Conservation (phyloP, 495 filamentous ascomycete species). For the Oleoguttula mirabilis region DNA sequence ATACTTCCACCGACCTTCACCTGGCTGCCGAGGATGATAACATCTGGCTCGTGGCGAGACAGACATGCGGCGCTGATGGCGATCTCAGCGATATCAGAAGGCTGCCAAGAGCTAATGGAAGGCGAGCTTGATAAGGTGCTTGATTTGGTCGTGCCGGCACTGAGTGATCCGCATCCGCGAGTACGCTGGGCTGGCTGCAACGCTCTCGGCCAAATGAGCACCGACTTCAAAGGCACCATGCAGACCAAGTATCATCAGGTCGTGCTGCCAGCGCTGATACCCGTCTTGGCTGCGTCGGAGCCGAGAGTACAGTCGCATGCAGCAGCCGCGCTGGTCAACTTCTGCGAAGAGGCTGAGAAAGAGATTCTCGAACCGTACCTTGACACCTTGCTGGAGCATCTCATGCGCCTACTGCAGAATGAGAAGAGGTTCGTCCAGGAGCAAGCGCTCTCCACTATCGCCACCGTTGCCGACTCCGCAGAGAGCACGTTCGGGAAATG, state of each 20-base stretch:
- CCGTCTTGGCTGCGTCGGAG: conserved; percentile 79
- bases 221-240: conserved; percentile 97
- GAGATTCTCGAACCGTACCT: conserved; percentile 86
- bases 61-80: conserved; percentile 97
- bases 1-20: conserved; percentile 88
- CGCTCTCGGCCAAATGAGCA: conserved; percentile 99
- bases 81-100: conserved; percentile 96
- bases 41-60: conserved; percentile 86
- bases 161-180: conserved; percentile 84
- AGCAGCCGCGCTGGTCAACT: conserved; percentile 94
- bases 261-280: conserved; percentile 81
- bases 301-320: conserved; percentile 94
- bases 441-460: conserved; percentile 94
- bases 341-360: conserved; percentile 97
- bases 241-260: conserved; percentile 84
- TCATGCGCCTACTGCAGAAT: conserved; percentile 75
- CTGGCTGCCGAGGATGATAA: conserved; percentile 97
- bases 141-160: conserved; percentile 80
- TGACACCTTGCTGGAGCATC: conserved; percentile 66
- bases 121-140: conserved; percentile 88
- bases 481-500: conserved; percentile 93
- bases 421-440: conserved; percentile 95
- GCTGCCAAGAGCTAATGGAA: conserved; percentile 91
- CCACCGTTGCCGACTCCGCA: conserved; percentile 95
- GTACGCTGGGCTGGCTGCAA: conserved; percentile 98